Base-by-base conservation (phyloP, 306 rosid genomes). In the Trichosanthes truncata region DNA sequence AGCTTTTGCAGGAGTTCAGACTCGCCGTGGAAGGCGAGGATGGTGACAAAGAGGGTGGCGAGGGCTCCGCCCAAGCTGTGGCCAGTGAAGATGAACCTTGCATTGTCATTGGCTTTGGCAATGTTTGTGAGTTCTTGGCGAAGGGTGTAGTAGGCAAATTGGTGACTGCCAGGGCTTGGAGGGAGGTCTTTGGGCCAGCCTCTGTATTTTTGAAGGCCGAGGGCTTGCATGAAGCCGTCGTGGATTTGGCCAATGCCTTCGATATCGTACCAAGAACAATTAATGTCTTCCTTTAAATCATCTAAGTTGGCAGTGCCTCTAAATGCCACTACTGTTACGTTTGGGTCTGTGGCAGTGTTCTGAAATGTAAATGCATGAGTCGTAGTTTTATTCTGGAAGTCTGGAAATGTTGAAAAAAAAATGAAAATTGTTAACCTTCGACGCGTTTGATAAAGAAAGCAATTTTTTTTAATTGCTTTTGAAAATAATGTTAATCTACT, bases 51-150 rank as follows among this genome's bases (percentile, higher is more conserved):
- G 43, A 93, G 38, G 80, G 89, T 80, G 3, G 96, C 96, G 83
- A 92, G 84, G 1, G 98, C 96, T 45, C 88, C 97, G 61, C 98
- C 97, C 61, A 93, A 88, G 48, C 93, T 91, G 65, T 93, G 97
- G 29, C 96, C 98, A 17, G 94, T 85, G 33, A 93, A 1, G 55
- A 91, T 86, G 59, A 91, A 89, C 59, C 89, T 90, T 5, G 97
- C 93, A 10, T 45, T 82, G 55, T 79, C 57, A 36, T 90, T 87
- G 79, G 72, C 62, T 63, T 63, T 38, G 62, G 89, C 40, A 51
- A 84, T 55, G 6, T 36, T 78, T 78, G 61, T 84, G 17, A 93
- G 71, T 61, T 38, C 49, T 76, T 86, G 43, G 76, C 89, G 90
- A 74, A 93, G 61, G 33, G 81, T 45, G 51, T 91, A 93, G 81